Base-by-base conservation (phyloP, 331 rosid species). In the Quercus lobata region DNA sequence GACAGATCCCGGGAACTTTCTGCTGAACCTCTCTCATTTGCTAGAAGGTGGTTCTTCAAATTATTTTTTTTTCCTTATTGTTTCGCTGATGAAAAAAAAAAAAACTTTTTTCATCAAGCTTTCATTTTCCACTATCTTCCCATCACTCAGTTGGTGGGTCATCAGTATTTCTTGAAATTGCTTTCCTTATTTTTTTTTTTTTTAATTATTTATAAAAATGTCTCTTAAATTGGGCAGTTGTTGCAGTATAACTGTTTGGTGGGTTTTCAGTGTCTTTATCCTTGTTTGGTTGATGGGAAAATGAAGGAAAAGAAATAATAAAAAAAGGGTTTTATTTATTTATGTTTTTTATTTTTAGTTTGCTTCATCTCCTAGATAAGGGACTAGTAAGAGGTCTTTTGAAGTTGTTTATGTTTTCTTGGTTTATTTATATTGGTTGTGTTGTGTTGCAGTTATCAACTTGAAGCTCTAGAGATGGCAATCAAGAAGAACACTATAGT, bases 401-500 rank as follows among this genome's bases (percentile, higher is more conserved):
- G 15, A 34, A 68, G 53, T 2, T 65, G 37, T 7, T 19, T 15
- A 14, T 52, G 69, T 4, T 52, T 34, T 80, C n/a, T 4, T 73
- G n/a, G n/a, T 66, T 76, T 6, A 24, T 29, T 44, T 77, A 60
- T 34, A 35, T 70, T 4, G 72, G 46, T 24, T 79, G 58, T 66
- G 66, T 46, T 80, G 11, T 25, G n/a, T 25, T 78, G 81, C 84
- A 94, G 98, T 76, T 94, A 94, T 81, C 97, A 94, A 41, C 82
- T 94, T 14, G 97, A 94, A 83, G 98, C 97, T 0, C 76, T 94
- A 56, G 97, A 87, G 8, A 86, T 74, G 30, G 94, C 97, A 7
- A 77, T 91, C 0, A 84, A 78, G 32, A 83, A 84, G 66, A 94
- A 94, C 76, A 94, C 98, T 10, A 72, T 92, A 24, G 97, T 90